Evolutionary conservation across 306 rosid species (phyloP), one percentile per base, ranked within the genome.

Genomic region (Adenanthera pavonina): DNA sequence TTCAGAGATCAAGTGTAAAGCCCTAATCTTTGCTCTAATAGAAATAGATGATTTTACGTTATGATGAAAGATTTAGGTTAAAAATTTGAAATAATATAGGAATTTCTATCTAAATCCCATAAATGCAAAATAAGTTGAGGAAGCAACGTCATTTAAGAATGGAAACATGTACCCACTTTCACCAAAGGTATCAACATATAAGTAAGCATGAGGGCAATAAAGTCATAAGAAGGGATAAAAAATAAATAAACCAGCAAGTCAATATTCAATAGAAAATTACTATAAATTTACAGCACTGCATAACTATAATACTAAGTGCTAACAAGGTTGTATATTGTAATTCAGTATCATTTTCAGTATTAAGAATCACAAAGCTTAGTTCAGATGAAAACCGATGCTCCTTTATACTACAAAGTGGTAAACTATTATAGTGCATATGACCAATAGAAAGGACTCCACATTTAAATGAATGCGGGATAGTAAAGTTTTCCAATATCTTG

Each of bases 1-100:
- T 88, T 88, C 89, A 88, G 89, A 86, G 89, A 88, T 88, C 91
- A 86, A 88, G 91, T 86, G 91, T 88, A 88, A 79, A 88, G 66
- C 76, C 91, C 84, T 86, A 86, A 84, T 46, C 57, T 78, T 86
- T 49, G 79, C 84, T 81, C 75, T 54, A 19, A 44, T 17, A 52
- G 60, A 51, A 51, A 51, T 35, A 34, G 57, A 16, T 35, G 12
- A 15, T 0, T n/a, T 61, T 44, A 30, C 1, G 61, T n/a, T 38
- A 20, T 56, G 19, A 60, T 7, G 30, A 17, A 5, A 25, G 9
- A 68, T 7, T 78, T 40, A 8, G 25, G 25, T 51, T 15, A 30
- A 17, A 40, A 14, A 17, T 33, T 17, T 5, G 46, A 53, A 40
- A 52, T 17, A 62, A 48, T 15, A 25, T 15, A 61, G 30, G 44